A percentile compares a stretch with the other conserved stretches of the same genome.
Evolutionary conservation across 345 rosid genomes (phyloP).

Genomic region (Melaleuca alternifolia): DNA sequence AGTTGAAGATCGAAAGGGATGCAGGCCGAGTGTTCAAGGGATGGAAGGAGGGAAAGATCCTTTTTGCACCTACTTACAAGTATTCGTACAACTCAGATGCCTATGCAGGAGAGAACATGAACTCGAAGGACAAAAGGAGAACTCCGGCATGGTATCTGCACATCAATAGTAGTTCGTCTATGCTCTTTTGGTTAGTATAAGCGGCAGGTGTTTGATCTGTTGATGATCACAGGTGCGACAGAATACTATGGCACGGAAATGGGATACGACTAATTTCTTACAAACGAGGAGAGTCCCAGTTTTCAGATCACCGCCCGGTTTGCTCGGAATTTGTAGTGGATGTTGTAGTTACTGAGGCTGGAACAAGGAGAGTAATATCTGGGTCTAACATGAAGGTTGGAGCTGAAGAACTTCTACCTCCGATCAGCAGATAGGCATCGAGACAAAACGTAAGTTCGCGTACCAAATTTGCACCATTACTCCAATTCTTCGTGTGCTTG

Average conservation of each 20-base stretch:
- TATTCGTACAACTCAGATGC: slow-evolving; percentile 73
- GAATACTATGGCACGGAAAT: slow-evolving; percentile 78
- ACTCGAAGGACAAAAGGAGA: slow-evolving; percentile 68
- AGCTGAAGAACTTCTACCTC: slow-evolving; percentile 30
- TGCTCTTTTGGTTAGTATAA: too few relatives aligned
- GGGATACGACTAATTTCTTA: slow-evolving; percentile 59
- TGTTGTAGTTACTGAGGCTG: slow-evolving; percentile 33
- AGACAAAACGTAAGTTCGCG: neutral
- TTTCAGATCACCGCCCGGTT: slow-evolving; percentile 93
- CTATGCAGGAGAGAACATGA: slow-evolving; percentile 61
- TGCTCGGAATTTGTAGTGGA: slow-evolving; percentile 49
- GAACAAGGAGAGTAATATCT: slow-evolving; percentile 9
- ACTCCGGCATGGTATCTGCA: slow-evolving; percentile 85
- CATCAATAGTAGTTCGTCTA: neutral
- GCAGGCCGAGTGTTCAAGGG: slow-evolving; percentile 81
- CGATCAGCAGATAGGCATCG: slow-evolving; percentile 1
- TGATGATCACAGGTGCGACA: slow-evolving; percentile 68
- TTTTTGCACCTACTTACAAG: slow-evolving; percentile 88
- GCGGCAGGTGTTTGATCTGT: neutral
- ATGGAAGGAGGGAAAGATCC: slow-evolving; percentile 89
- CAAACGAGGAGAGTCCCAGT: slow-evolving; percentile 49
- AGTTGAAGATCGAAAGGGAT: slow-evolving; percentile 90
- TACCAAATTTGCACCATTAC: neutral
- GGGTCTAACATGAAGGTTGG: slow-evolving; percentile 25
- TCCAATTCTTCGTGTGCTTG: neutral